Percentiles rank a stretch among this genome's conserved stretches.
phyloP scores from a whole-genome alignment of 2,329 filamentous ascomycete species.

The Pyrenochaeta sp. region DNA sequence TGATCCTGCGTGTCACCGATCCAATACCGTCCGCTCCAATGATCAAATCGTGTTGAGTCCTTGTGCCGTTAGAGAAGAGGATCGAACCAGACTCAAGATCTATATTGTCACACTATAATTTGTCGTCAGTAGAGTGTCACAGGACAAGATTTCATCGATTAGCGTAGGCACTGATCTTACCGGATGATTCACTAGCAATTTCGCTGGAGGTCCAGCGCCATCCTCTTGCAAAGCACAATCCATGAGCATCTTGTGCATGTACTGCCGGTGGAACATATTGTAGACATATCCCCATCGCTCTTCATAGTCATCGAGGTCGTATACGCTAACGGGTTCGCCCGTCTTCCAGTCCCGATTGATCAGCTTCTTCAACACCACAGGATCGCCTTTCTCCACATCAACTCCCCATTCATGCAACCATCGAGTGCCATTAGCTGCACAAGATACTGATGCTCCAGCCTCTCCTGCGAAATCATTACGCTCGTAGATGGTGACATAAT shows the following conservation, averaged over 20 bases:
- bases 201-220: conserved; percentile 64
- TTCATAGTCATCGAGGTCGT: conserved; percentile 71
- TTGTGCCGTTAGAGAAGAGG: conserved; percentile 57
- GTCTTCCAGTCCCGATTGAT: conserved; percentile 77
- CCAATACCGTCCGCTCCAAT: conserved; percentile 74
- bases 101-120: conserved; percentile 58
- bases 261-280: conserved; percentile 74
- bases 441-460: conserved; percentile 62
- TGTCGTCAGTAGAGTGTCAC: background rate
- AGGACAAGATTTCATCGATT: background rate
- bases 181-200: conserved; percentile 65
- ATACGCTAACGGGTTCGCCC: conserved; percentile 71
- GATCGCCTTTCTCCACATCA: conserved; percentile 69
- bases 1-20: conserved; percentile 67
- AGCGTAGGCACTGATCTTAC: conserved; percentile 8
- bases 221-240: conserved; percentile 63
- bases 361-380: conserved; percentile 70
- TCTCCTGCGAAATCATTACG: conserved; percentile 72
- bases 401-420: conserved; percentile 76
- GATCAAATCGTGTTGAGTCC: conserved; percentile 65
- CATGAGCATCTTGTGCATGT: conserved; percentile 74
- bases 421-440: conserved; percentile 73
- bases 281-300: conserved; percentile 68
- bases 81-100: conserved; percentile 57
- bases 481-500: conserved; percentile 71